Base-by-base conservation (phyloP, 2,329 filamentous ascomycete genomes). In the Exophiala lecanii-corni region DNA sequence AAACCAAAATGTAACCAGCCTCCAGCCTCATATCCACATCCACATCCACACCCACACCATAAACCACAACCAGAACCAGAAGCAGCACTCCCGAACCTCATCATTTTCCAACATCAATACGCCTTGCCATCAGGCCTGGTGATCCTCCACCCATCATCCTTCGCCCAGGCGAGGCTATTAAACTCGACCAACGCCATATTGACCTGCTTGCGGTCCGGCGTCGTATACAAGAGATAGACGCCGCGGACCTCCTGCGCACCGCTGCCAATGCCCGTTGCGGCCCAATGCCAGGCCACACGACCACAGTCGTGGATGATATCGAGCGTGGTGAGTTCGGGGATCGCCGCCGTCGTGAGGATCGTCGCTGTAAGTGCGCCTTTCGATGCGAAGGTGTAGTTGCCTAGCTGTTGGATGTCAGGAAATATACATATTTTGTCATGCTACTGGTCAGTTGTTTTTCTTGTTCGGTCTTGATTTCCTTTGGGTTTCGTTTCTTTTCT, bases 181-280 rank as follows among this genome's bases (percentile, higher is more conserved):
- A 54, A 54, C 49, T 54, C 51, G 15, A 41, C 36, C 39, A 45
- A 45, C 36, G 44, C 49, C 39, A 38, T 44, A 21, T 38, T 36
- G 42, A 54, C 40, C 33, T 51, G 42, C 33, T n/a, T 30, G 21
- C 13, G 19, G 28, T 38, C 38, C 3, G 41, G 33, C 2, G 41
- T 43, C 16, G 36, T 36, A 18, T 47, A 41, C 10, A 54, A 34
- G 17, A 42, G 26, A 25, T 51, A 44, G 31, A 54, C 45, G 12
- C 51, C 51, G 12, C 33, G 18, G 13, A 47, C 32, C 19, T 38
- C 34, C 32, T 50, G 15, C 2, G 17, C 12, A 2, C 31, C 41
- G 3, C 32, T 26, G 3, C 39, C 47, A 12, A 49, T 43, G 2
- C 46, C 47, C 10, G 20, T 42, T 9, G 31, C 42, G 12, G 39